These are phyloP conservation scores for Taiozyma sp. DNA, from an alignment of 1,139 yeast species.

Conservation along the genomic window DNA sequence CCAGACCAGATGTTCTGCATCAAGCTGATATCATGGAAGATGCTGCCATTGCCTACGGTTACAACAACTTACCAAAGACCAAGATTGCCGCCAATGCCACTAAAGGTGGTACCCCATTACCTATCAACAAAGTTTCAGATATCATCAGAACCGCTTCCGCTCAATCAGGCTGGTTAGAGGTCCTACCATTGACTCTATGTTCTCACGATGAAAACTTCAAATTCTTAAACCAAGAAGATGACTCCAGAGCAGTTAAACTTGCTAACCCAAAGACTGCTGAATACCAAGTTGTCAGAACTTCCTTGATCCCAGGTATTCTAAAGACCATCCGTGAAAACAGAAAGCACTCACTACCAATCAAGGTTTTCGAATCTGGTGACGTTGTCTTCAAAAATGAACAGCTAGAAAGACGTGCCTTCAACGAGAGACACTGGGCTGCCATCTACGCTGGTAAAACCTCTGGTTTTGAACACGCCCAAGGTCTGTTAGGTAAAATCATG, in stretches of 20 bases:
- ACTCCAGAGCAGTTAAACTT: conserved; percentile 77
- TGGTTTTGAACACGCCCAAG: conserved; percentile 93
- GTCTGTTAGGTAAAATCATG: conserved; percentile 92
- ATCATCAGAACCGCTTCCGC: conserved; percentile 88
- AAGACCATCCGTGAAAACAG: conserved; percentile 96
- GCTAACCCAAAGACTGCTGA: conserved; percentile 97
- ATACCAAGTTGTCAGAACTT: conserved; percentile 96
- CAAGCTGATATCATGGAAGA: conserved; percentile 99
- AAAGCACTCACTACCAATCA: conserved; percentile 91
- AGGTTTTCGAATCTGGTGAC: conserved; percentile 94
- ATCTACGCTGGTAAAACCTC: conserved; percentile 91
- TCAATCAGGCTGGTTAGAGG: conserved; percentile 95
- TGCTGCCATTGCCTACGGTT: conserved; percentile 95
- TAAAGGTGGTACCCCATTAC: conserved; percentile 78
- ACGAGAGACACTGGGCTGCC: conserved; percentile 94
- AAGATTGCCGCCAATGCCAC: conserved; percentile 78
- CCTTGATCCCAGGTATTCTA: conserved; percentile 88
- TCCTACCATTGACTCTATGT: conserved; percentile 90
- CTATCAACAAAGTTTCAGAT: conserved; percentile 87
- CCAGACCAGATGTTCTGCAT: conserved; percentile 94
- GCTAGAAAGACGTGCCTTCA: conserved; percentile 85
- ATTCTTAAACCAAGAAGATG: conserved; percentile 73
- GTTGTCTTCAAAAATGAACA: conserved; percentile 79
- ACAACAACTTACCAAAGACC: conserved; percentile 79
- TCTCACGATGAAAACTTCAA: conserved; percentile 96